Base-by-base conservation (phyloP, 1,139 yeast genomes). In the Blastobotrys petasosporus region DNA sequence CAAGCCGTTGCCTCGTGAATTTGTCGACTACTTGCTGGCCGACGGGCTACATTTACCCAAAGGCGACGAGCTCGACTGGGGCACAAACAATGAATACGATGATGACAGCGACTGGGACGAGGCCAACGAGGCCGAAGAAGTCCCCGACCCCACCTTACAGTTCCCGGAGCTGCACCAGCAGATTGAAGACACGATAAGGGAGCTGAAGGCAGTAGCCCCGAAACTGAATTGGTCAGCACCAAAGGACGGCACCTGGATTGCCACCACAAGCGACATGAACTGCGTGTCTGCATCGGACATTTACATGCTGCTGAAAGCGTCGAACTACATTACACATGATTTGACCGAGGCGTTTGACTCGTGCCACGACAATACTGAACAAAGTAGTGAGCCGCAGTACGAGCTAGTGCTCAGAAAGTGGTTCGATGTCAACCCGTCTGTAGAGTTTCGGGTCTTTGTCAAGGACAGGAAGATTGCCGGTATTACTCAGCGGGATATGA, bases 171-270 rank as follows among this genome's bases (percentile, higher is more conserved):
- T 88, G 20, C 94, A 88, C 57, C 58, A 67, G 0, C 58, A 70
- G 44, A 71, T 92, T 20, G 66, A 66, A 32, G 51, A 58, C 0
- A 62, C 70, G 28, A 80, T 71, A 32, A 49, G 46, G 29, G 74
- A 67, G 13, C 59, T 68, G 50, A 75, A 68, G 58, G 85, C 84
- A 0, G 88, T 88, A 6, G 73, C 86, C 1, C 97, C 97, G 1
- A 92, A 92, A 60, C 70, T 92, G 54, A 92, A 92, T 68, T 92
- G 98, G 98, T 86, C 97, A 0, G 84, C 96, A 1, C 98, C 99
- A 1, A 83, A 82, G 58, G 99, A 92, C 65, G 87, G 97, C 6
- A 76, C 80, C 1, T 92, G 98, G 98, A 90, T 92, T 30, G 69
- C 85, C 59, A 76, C 94, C 1, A 82, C 85, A 32, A 84, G 85